A percentile compares a stretch with the other conserved stretches of the same genome.
These are phyloP conservation scores for Cornus kousa DNA, from an alignment of 148 eudicot genomes.

Conservation along the genomic window DNA sequence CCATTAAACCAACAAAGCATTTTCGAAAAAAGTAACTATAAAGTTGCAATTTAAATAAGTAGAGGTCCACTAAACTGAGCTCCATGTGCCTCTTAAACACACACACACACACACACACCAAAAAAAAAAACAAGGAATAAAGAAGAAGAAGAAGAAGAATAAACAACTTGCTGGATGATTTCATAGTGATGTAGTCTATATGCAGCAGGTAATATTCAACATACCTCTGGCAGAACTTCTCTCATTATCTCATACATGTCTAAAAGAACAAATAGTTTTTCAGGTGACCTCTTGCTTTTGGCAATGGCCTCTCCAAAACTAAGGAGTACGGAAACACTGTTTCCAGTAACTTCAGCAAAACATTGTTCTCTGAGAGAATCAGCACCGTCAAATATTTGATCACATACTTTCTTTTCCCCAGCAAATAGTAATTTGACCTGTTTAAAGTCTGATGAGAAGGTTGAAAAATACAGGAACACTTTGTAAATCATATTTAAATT, in stretches of 20 bases:
- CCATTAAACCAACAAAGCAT: background rate
- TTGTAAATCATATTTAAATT: background rate
- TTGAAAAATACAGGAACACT: slow-evolving; percentile 6
- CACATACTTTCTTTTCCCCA: slow-evolving; percentile 77
- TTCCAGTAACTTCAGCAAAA: slow-evolving; percentile 72
- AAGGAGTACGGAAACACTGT: slow-evolving; percentile 63
- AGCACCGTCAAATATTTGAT: slow-evolving; percentile 60
- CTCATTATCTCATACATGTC: slow-evolving; percentile 98
- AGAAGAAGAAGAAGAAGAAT: background rate
- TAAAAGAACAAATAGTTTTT: slow-evolving; percentile 86
- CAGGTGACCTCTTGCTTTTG: slow-evolving; percentile 91
- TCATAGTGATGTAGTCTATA: background rate
- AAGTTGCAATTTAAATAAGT: background rate
- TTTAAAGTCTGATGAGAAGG: slow-evolving; percentile 7
- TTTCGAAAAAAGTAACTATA: background rate
- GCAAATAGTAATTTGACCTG: slow-evolving; percentile 84
- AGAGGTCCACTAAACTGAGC: background rate
- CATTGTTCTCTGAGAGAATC: slow-evolving; percentile 64
- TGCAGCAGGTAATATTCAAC: background rate
- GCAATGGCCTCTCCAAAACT: slow-evolving; percentile 98
- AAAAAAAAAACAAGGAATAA: background rate
- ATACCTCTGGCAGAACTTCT: slow-evolving; percentile 89
- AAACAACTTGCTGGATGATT: background rate
- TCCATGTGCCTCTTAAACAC: background rate
- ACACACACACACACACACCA: too few relatives aligned